Evolutionary conservation across 192 early-diverging fungal genomes (phyloP).

Genomic region (Backusella liffmaniae): DNA sequence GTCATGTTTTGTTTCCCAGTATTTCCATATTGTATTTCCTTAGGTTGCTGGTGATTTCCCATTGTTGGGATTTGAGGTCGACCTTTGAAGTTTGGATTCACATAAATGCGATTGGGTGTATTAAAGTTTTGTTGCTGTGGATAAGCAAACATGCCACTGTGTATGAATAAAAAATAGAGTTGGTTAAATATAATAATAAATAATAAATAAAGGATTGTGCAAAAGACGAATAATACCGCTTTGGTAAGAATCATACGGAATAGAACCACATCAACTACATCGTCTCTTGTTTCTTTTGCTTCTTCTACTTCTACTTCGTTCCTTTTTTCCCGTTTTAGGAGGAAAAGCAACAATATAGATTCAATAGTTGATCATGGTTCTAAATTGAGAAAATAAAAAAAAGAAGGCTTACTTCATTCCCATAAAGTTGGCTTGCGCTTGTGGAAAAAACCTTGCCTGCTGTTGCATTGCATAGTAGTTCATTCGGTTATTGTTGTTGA

Average conservation of each 20-base stretch:
- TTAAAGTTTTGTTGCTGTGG: background rate
- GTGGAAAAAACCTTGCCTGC: background rate
- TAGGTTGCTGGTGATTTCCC: background rate
- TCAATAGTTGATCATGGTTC: conserved; percentile 2
- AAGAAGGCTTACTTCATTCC: background rate
- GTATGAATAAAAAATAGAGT: background rate
- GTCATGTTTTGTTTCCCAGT: background rate
- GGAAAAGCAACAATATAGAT: background rate
- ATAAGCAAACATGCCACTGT: background rate
- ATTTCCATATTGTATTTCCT: background rate
- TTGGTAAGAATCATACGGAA: background rate
- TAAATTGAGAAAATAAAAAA: background rate
- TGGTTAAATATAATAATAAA: background rate
- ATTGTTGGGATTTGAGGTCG: background rate
- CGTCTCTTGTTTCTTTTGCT: background rate
- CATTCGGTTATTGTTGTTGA: background rate
- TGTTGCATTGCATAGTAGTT: background rate
- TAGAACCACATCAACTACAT: background rate
- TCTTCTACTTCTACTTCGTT: background rate
- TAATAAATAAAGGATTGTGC: background rate
- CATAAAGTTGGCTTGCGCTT: background rate
- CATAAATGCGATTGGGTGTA: background rate
- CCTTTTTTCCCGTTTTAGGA: background rate
- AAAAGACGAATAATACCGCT: background rate
- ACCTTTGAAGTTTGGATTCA: background rate